Conservation (phyloP, 371 early-diverging fungal species). For the Rhizopus arrhizus region DNA sequence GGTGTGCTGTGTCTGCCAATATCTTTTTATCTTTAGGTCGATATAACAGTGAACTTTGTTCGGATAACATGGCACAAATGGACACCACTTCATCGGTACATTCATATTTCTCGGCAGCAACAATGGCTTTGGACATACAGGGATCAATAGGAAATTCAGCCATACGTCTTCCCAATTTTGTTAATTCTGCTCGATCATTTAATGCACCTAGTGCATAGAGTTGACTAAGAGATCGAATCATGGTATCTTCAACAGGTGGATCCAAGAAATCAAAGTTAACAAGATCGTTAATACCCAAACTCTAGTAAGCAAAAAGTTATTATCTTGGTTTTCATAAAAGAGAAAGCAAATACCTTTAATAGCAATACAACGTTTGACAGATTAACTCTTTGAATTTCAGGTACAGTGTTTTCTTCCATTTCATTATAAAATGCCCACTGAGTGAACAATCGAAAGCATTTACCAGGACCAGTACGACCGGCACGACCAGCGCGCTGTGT, state of each 20-base stretch:
- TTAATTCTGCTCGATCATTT: slow-evolving; percentile 90
- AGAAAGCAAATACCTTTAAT: slow-evolving; percentile 68
- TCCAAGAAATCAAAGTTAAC: slow-evolving; percentile 98
- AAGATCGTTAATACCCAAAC: slow-evolving; percentile 94
- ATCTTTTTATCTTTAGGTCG: slow-evolving; percentile 93
- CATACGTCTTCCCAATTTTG: slow-evolving; percentile 97
- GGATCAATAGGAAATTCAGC: slow-evolving; percentile 99
- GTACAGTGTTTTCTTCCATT: slow-evolving; percentile 90
- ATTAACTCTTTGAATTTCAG: slow-evolving; percentile 97
- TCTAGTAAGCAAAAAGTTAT: slow-evolving; percentile 34
- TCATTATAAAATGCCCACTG: slow-evolving; percentile 93
- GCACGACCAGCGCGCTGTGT: slow-evolving; percentile 98
- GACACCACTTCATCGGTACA: slow-evolving; percentile 93
- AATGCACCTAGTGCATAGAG: slow-evolving; percentile 96
- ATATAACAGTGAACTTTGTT: slow-evolving; percentile 90
- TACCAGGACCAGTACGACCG: slow-evolving; percentile 97
- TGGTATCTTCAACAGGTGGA: slow-evolving; percentile 91
- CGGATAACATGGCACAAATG: slow-evolving; percentile 89
- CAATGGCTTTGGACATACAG: slow-evolving; percentile 89
- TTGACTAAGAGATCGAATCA: slow-evolving; percentile 92
- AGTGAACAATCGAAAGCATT: slow-evolving; percentile 98
- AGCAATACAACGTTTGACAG: slow-evolving; percentile 87
- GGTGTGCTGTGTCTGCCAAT: slow-evolving; percentile 92
- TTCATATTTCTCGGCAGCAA: slow-evolving; percentile 88
- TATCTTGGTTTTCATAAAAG: background rate